These are phyloP conservation scores for Przewalskia tangutica DNA, from an alignment of 257 asterid genomes.

Conservation along the genomic window DNA sequence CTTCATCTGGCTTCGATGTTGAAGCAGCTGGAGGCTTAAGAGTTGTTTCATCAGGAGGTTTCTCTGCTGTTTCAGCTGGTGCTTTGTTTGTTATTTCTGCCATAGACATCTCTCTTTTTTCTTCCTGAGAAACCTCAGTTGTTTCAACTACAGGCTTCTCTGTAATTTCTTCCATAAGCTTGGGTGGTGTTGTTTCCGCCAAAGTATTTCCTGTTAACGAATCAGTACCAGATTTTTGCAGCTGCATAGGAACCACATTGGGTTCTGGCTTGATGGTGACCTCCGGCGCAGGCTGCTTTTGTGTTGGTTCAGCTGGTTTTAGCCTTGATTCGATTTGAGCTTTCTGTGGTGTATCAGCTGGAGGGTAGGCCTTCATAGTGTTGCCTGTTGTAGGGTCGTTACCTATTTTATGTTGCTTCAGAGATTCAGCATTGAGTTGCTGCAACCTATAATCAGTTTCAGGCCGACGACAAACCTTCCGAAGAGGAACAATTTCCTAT, in stretches of 20 bases:
- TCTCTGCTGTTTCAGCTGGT: not conserved
- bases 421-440: slow-evolving; percentile 29
- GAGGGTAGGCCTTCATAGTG: slow-evolving; percentile 12
- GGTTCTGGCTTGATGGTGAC: not conserved
- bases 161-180: slow-evolving; percentile 3
- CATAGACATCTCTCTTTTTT: not conserved
- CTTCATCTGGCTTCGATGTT: not conserved
- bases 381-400: slow-evolving; percentile 19
- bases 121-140: not conserved
- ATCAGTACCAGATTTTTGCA: slow-evolving; percentile 18
- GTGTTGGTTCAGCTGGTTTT: not conserved
- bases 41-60: not conserved
- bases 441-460: slow-evolving; percentile 58
- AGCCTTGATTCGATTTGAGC: not conserved
- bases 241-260: not conserved
- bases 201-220: slow-evolving; percentile 15
- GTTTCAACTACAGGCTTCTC: not conserved
- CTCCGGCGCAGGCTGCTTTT: slow-evolving; percentile 8
- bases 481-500: slow-evolving; percentile 71
- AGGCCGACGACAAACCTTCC: slow-evolving; percentile 51
- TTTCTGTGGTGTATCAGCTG: slow-evolving; percentile 11
- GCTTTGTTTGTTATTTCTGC: not conserved
- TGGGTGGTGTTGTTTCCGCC: not conserved
- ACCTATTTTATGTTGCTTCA: slow-evolving; percentile 30
- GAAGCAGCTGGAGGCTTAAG: not conserved